Evolutionary conservation across 2,329 filamentous ascomycete species (phyloP), one percentile per base, ranked within the genome.

Genomic region (Chaetomiaceae sp.): DNA sequence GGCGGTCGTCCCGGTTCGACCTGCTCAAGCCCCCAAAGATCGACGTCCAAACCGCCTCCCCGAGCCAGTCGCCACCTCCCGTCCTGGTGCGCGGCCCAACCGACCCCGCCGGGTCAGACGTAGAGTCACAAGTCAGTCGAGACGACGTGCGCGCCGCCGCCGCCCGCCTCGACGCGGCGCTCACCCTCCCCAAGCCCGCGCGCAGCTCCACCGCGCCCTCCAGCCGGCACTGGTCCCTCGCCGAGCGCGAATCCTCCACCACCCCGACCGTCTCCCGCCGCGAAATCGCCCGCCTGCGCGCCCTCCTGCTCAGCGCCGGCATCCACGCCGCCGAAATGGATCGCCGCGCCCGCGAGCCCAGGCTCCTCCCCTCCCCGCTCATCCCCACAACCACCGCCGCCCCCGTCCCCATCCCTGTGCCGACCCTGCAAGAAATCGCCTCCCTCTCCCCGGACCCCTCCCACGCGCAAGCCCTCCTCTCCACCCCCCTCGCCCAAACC

Each of bases 261-360:
- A 67, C 62, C 36, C 59, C 60, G n/a, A 63, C 39, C 7, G 64
- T 86, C 24, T 81, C 75, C 9, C 80, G 76, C 56, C 78, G 79
- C n/a, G 91, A 96, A 56, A 76, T 95, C 43, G 85, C 86, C 14
- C 82, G 88, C n/a, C 75, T 90, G 2, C 78, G 81, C 47, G 79
- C 88, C 1, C 72, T 94, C 8, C 78, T 95, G 33, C 72, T 95
- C 18, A 86, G 83, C 52, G 88, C 88, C 0, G 90, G 89, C n/a
- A 83, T 96, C 60, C 95, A 94, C 67, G 90, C 91, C 0, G 82
- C 82, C 58, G 87, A 93, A 60, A 86, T 96, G 45, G 74, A 75
- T 22, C 76, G 81, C 4, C 78, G 84, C 38, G 81, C 84, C 4
- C 67, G 82, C 36, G 71, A 73, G 29, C 61, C 64, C 9, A 66